phyloP scores from a whole-genome alignment of 2,329 filamentous ascomycete species.

The Exophiala oligosperma region DNA sequence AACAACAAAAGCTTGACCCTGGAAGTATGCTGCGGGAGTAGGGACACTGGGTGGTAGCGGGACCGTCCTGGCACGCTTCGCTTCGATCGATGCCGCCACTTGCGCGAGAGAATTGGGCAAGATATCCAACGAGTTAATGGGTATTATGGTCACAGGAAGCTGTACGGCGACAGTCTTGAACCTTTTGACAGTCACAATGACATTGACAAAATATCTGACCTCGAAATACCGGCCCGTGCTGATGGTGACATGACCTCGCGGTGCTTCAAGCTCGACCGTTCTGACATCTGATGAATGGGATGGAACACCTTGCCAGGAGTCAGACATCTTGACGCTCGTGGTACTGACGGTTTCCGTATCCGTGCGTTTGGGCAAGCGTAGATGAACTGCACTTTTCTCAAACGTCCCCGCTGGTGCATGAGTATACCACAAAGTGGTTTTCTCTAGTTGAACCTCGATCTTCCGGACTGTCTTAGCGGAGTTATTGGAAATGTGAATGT shows the following conservation, averaged over 20 bases:
- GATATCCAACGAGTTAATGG: constrained; percentile 59
- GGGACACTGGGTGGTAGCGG: constrained; percentile 27
- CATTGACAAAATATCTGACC: constrained; percentile 56
- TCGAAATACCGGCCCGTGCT: constrained; percentile 55
- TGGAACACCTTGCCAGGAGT: constrained; percentile 49
- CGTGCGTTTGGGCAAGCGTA: constrained; percentile 54
- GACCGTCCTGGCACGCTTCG: constrained; percentile 42
- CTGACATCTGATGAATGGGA: constrained; percentile 24
- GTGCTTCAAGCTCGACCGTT: constrained; percentile 9
- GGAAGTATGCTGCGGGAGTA: constrained; percentile 31
- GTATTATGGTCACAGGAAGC: constrained; percentile 56
- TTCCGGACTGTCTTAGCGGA: constrained; percentile 48
- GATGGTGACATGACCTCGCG: constrained; percentile 24
- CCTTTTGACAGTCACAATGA: constrained; percentile 47
- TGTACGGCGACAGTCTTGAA: constrained; percentile 54
- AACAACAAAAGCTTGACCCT: constrained; percentile 55
- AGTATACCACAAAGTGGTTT: constrained; percentile 29
- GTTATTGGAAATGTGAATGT: constrained; percentile 54
- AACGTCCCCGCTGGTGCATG: constrained; percentile 50
- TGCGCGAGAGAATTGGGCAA: constrained; percentile 53
- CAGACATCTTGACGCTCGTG: constrained; percentile 44
- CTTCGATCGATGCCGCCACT: constrained; percentile 56
- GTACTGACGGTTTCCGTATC: constrained; percentile 50
- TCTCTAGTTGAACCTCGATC: constrained; percentile 54
- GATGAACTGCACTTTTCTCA: constrained; percentile 51